Base-by-base conservation (phyloP, 1,284 basidiomycete genomes). In the Heliocybe sulcata region DNA sequence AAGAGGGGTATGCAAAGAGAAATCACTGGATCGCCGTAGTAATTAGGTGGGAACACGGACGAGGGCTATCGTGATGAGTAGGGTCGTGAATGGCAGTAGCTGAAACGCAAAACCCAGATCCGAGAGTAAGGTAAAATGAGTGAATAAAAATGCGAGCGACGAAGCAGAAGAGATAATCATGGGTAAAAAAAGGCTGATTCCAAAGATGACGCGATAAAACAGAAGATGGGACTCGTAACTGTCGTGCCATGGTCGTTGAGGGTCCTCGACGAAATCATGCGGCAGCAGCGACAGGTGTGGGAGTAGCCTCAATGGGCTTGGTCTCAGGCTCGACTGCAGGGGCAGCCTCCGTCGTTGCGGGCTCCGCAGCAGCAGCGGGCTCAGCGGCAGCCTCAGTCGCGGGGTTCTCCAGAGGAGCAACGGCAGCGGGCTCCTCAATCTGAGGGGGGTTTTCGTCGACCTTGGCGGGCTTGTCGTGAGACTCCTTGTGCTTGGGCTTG, bases 371-470 rank as follows among this genome's bases (percentile, higher is more conserved):
- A 25, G 70, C 67, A 42, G 70, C 67, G 45, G 70, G 62, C 59
- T 71, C 72, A 55, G 72, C 67, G 25, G 63, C 65, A 31, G 71
- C 61, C 58, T 69, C 67, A 47, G 60, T 66, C 11, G 72, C 83
- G 26, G 85, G 86, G 71, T 87, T 82, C 73, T 90, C 90, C 58
- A 90, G 76, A 59, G 87, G 86, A 56, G 85, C 85, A 59, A 88
- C 82, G 27, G 84, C 85, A 52, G 76, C 65, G 52, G 87, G 85
- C 72, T 89, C 83, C 55, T 87, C 87, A 60, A 90, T 85, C 76
- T 85, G 86, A 55, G 85, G 85, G 27, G 88, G 87, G 63, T 86
- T 79, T 74, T 88, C 87, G 61, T 91, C 90, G 57, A 94, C 90
- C 77, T 92, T 92, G 55, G 92, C 80, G 54, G 89, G 86, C 8